Evolutionary conservation across 139 green algal genomes (phyloP), one percentile per base, ranked within the genome.

Genomic region (Micromonas commoda): DNA sequence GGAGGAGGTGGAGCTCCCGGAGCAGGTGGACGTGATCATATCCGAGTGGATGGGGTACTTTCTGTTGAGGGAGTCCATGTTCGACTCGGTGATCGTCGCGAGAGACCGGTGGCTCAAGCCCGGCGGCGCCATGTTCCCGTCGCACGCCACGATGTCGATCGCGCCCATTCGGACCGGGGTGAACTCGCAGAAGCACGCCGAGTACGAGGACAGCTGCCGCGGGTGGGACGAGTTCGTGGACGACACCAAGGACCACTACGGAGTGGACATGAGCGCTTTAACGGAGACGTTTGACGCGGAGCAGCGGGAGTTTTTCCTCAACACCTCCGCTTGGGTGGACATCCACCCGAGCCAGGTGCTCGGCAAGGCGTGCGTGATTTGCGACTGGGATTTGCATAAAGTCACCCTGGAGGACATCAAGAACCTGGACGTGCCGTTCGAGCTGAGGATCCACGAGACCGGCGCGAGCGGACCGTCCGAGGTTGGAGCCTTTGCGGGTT

Each of bases 21-120:
- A 98, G 83, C 96, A 98, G 88, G 93, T 91, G 26, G 94, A 98
- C 87, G 91, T 98, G 81, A 97, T 98, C 81, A 93, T 98, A 72
- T 91, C 79, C n/a, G 88, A 94, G 82, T 96, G 90, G 91, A 96
- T 96, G 91, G 92, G 89, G 65, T 97, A 97, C 85, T 97, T 98
- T 80, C 82, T 98, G 73, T 81, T 97, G 80, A 84, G 92, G 26
- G 95, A 99, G 86, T 90, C 78, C 68, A 98, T 99, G 95, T 88
- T 99, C 52, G 95, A 98, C 86, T 91, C 81, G 24, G 93, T 98
- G 35, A 78, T 98, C 32, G 82, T 93, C 29, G 93, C 93, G 0
- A 86, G 94, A 2, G 89, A 98, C 85, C 70, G 76, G 57, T 99
- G 95, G 80, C 85, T 99, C 37, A 95, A 95, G 78, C 90, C 90